Evolutionary conservation across 1,139 yeast species (phyloP), one percentile per base, ranked within the genome.

Genomic region (Geotrichum candidum): DNA sequence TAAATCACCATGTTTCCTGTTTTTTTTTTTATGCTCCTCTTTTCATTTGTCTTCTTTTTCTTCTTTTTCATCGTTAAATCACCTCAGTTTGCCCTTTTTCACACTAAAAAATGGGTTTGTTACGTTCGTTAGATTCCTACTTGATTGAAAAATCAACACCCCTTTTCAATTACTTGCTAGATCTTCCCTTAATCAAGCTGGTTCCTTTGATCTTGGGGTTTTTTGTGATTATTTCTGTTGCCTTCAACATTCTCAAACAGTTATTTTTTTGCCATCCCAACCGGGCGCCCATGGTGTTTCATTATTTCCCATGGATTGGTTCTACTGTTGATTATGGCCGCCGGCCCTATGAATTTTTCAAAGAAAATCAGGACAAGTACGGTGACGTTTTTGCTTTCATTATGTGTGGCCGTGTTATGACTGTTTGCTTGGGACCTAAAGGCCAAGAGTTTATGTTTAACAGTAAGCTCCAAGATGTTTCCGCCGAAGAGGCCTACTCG

Each of bases 401-500:
- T 66, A 76, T 94, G 74, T 82, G 94, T 69, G 99, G 99, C 64
- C 88, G 85, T 72, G 88, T 86, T 57, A 91, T 94, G 96, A 92
- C 97, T 10, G 99, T 94, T 61, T 91, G 90, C 74, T 79, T 94
- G 70, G 99, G 99, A 56, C 97, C 98, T 68, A 89, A 90, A 77
- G 99, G 99, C 67, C 97, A 94, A 75, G 99, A 94, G 75, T 92
- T 94, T 74, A 90, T 94, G 58, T 85, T 94, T 69, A 94, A 94
- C 76, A 91, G 97, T 56, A 92, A 89, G 76, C 81, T 89, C 61
- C 84, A 86, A 45, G 96, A 91, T 69, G 98, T 92, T 38, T 86
- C 92, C 64, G 99, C 99, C 59, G 98, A 94, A 75, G 98, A 88
- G 57, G 98, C 98, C 48, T 94, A 94, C 78, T 83, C 87, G 66